Percentiles rank a stretch among this genome's conserved stretches.
Evolutionary conservation across 2,329 filamentous ascomycete species (phyloP).

Genomic region (Ophiostoma angusticollis): DNA sequence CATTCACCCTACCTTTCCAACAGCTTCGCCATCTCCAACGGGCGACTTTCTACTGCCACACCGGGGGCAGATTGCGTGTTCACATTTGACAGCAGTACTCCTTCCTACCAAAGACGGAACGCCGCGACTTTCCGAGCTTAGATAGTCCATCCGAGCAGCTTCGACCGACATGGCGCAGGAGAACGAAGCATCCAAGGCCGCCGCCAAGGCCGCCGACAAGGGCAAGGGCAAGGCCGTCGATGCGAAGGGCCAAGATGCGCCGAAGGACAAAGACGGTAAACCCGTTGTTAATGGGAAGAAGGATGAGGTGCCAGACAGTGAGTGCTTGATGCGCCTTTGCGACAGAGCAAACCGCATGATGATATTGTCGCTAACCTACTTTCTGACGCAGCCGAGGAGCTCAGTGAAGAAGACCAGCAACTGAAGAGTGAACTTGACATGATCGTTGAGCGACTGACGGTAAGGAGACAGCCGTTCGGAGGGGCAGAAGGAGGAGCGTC

Average conservation of each 20-base stretch:
- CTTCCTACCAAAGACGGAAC: neutral
- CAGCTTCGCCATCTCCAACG: too few relatives aligned
- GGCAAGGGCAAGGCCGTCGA: constrained; percentile 88
- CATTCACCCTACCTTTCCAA: neutral
- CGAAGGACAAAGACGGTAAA: constrained; percentile 60
- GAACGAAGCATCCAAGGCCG: constrained; percentile 69
- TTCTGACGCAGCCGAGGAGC: constrained; percentile 54
- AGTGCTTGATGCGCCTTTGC: constrained; percentile 15
- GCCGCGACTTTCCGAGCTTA: too few relatives aligned
- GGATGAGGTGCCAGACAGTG: constrained; percentile 47
- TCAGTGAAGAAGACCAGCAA: constrained; percentile 96
- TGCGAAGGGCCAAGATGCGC: constrained; percentile 44
- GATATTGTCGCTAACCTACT: neutral
- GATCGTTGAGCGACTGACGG: constrained; percentile 89
- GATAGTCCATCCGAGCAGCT: too few relatives aligned
- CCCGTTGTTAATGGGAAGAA: constrained; percentile 60
- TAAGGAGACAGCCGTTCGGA: constrained; percentile 29
- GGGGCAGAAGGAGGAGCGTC: too few relatives aligned
- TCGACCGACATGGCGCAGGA: constrained; percentile 77
- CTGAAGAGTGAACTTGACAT: constrained; percentile 96
- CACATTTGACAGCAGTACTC: neutral
- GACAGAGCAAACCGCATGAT: neutral
- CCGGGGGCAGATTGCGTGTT: neutral
- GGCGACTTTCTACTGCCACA: too few relatives aligned
- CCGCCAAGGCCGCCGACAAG: constrained; percentile 64